Conservation (phyloP, 1,139 yeast species). For the Blastobotrys indianensis region DNA sequence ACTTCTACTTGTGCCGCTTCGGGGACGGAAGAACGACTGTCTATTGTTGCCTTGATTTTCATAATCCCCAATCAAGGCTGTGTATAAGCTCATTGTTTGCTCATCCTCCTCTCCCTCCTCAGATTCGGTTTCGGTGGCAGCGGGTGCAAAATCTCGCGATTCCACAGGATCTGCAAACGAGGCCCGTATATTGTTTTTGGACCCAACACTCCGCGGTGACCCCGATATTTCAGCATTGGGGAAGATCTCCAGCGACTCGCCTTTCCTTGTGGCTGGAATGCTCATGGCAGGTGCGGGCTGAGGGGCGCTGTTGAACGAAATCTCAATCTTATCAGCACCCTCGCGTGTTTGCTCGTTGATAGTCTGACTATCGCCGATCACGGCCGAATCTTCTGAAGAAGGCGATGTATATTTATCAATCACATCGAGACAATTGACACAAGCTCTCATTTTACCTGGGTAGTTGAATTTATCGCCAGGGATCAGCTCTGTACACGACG, state of each 20-base stretch:
- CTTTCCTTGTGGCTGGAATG: conserved; percentile 73
- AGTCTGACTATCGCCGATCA: conserved; percentile 6
- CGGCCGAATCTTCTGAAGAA: conserved; percentile 11
- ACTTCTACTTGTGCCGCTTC: conserved; percentile 24
- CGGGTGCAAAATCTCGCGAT: neutral
- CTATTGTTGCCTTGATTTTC: conserved; percentile 2
- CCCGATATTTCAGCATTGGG: conserved; percentile 23
- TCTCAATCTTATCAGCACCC: conserved; percentile 16
- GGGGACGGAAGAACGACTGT: conserved; percentile 21
- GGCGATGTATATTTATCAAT: conserved; percentile 44
- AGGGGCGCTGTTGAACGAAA: conserved; percentile 35
- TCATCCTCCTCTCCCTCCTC: conserved; percentile 25
- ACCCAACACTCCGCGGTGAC: too few species aligned
- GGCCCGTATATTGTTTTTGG: too few species aligned
- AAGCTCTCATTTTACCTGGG: conserved; percentile 69
- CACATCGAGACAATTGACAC: conserved; percentile 66
- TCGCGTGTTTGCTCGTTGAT: conserved; percentile 17
- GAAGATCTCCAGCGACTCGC: conserved; percentile 73
- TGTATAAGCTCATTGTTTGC: conserved; percentile 24
- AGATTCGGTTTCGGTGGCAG: conserved; percentile 11
- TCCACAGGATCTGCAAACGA: too few species aligned
- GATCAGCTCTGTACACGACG: conserved; percentile 74
- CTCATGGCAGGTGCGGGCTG: conserved; percentile 75
- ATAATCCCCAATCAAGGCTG: conserved; percentile 18
- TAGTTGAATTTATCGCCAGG: conserved; percentile 69